Evolutionary conservation across 129 eudicot species (phyloP).

Genomic region (Saussurea involucrata): DNA sequence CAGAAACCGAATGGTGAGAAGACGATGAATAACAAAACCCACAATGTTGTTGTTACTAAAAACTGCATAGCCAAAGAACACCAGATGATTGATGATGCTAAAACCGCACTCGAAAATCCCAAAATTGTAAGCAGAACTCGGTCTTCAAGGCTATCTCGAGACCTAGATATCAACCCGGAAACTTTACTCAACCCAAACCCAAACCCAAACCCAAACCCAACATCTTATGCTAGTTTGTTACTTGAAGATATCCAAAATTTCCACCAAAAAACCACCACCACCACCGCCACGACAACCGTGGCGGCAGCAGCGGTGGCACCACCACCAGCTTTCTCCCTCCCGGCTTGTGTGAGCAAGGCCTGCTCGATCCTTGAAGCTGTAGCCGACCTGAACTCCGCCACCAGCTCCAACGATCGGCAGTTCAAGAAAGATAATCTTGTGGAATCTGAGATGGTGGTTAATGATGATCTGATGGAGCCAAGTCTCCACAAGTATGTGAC

Average conservation of each 20-base stretch:
- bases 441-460: conserved; percentile 62
- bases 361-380: conserved; percentile 91
- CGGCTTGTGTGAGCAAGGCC: conserved; percentile 75
- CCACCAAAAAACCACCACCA: conserved; percentile 63
- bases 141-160: conserved; percentile 81
- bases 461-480: conserved; percentile 74
- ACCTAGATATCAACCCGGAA: conserved; percentile 72
- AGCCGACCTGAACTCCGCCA: conserved; percentile 78
- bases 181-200: conserved; percentile 44
- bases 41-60: conserved; percentile 20
- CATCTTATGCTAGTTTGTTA: conserved; percentile 49
- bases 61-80: conserved; percentile 33
- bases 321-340: conserved; percentile 51
- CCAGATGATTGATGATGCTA: conserved; percentile 28
- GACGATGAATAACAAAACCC: conserved; percentile 13
- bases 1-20: conserved; percentile 48
- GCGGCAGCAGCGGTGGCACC: not conserved
- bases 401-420: conserved; percentile 39
- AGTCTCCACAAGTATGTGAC: conserved; percentile 92
- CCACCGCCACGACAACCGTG: conserved; percentile 3
- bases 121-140: conserved; percentile 54
- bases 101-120: conserved; percentile 33
- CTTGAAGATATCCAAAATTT: conserved; percentile 92
- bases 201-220: conserved; percentile 52
- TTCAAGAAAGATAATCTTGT: conserved; percentile 34